A percentile compares a stretch with the other conserved stretches of the same genome.
phyloP scores from a whole-genome alignment of 176 grass and related monocot species.

The Tillandsia leiboldiana region DNA sequence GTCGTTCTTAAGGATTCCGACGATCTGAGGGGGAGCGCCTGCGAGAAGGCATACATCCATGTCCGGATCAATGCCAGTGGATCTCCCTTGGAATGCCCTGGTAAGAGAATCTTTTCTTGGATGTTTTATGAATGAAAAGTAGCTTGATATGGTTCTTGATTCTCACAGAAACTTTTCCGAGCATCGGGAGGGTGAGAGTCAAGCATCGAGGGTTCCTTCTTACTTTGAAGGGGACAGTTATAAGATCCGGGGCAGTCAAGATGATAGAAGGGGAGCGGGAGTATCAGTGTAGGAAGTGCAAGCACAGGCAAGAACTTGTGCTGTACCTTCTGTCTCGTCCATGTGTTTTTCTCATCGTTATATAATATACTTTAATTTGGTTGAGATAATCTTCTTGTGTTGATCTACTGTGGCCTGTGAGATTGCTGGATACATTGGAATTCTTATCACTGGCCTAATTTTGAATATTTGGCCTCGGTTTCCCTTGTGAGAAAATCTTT shows the following conservation, averaged over 20 bases:
- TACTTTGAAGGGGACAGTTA: constrained; percentile 74
- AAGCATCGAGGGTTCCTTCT: constrained; percentile 67
- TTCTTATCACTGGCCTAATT: no score
- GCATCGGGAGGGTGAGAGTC: constrained; percentile 73
- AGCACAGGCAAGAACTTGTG: constrained; percentile 30
- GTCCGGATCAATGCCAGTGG: constrained; percentile 56
- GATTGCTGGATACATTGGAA: no score
- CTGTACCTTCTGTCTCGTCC: neutral
- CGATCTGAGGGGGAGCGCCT: constrained; percentile 1
- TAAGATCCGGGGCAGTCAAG: constrained; percentile 65
- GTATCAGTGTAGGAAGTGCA: constrained; percentile 89
- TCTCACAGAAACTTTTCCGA: constrained; percentile 54
- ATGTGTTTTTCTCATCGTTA: neutral
- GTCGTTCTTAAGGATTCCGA: constrained; percentile 13
- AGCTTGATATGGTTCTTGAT: neutral
- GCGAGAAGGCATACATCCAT: constrained; percentile 40
- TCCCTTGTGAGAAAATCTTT: no score
- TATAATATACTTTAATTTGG: no score
- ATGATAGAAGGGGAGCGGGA: constrained; percentile 68
- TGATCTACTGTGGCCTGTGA: no score
- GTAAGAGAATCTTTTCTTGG: constrained; percentile 19
- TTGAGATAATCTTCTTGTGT: no score
- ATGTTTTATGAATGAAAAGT: constrained; percentile 13
- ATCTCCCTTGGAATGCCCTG: constrained; percentile 55
- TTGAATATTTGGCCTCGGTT: no score